Evolutionary conservation across 164 flowering plant species (phyloP).

Genomic region (Amborella trichopoda): DNA sequence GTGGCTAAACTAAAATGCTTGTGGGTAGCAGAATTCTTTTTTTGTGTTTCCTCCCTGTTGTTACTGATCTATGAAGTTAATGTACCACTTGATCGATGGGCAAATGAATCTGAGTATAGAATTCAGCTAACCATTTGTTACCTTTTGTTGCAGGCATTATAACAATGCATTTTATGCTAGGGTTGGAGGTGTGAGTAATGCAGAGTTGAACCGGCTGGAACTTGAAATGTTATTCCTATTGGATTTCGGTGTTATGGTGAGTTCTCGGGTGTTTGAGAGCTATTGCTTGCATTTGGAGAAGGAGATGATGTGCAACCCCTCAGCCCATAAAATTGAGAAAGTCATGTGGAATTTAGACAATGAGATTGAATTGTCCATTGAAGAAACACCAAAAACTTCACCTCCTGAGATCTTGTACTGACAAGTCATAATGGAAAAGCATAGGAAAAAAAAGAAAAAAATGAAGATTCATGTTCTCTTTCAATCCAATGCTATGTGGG

Average conservation of each 20-base stretch:
- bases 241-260: constrained; percentile 64
- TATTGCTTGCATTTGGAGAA: constrained; percentile 84
- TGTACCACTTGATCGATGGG: no score
- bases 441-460: no score
- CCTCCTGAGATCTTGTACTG: no score
- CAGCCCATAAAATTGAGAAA: constrained; percentile 24
- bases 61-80: no score
- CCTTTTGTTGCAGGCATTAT: constrained; percentile 47
- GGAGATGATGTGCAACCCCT: constrained; percentile 37
- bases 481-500: no score
- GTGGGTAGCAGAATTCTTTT: no score
- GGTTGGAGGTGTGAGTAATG: constrained; percentile 91
- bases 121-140: neutral
- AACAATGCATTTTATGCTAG: constrained; percentile 82
- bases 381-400: constrained; percentile 20
- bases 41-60: no score
- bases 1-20: no score
- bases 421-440: no score
- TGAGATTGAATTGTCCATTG: constrained; percentile 37
- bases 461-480: no score
- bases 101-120: neutral
- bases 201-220: constrained; percentile 71
- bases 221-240: constrained; percentile 67
- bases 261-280: constrained; percentile 62
- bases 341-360: constrained; percentile 18